These are phyloP conservation scores for Teratosphaeria zuluensis DNA, from an alignment of 2,329 filamentous ascomycete species.

Conservation along the genomic window DNA sequence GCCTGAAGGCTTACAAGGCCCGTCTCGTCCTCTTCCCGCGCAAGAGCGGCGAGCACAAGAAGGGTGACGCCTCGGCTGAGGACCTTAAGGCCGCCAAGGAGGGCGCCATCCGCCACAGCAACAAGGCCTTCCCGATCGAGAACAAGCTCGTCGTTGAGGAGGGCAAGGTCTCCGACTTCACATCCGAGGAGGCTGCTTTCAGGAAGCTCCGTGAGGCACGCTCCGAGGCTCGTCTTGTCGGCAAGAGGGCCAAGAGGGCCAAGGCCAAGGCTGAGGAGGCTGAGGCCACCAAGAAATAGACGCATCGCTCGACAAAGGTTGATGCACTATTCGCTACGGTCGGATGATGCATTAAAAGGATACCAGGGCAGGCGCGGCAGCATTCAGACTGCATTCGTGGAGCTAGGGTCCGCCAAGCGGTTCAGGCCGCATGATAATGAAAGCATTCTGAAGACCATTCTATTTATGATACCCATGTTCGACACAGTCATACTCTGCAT, in stretches of 20 bases:
- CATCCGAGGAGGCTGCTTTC: slow-evolving; percentile 78
- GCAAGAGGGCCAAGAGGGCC: slow-evolving; percentile 85
- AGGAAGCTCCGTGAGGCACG: slow-evolving; percentile 73
- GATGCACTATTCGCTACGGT: neutral
- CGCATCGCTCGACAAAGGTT: neutral
- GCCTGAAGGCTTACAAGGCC: slow-evolving; percentile 94
- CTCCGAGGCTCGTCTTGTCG: slow-evolving; percentile 69
- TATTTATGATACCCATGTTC: neutral
- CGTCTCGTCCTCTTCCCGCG: slow-evolving; percentile 96
- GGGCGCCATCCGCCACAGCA: slow-evolving; percentile 31
- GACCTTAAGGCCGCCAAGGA: slow-evolving; percentile 62
- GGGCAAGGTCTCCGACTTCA: slow-evolving; percentile 60
- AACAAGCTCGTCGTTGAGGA: slow-evolving; percentile 65
- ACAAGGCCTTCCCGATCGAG: slow-evolving; percentile 60
- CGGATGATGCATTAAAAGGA: neutral
- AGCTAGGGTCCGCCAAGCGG: neutral
- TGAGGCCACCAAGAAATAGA: slow-evolving; percentile 71
- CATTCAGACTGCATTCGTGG: neutral
- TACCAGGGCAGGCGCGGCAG: neutral
- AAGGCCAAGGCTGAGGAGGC: slow-evolving; percentile 80
- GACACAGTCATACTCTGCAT: neutral
- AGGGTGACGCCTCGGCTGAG: slow-evolving; percentile 77
- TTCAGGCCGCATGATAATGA: neutral
- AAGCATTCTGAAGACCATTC: neutral
- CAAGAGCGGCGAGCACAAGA: slow-evolving; percentile 88